These are phyloP conservation scores for Cenchrus purpureus DNA, from an alignment of 176 grass and related monocot species.

Conservation along the genomic window DNA sequence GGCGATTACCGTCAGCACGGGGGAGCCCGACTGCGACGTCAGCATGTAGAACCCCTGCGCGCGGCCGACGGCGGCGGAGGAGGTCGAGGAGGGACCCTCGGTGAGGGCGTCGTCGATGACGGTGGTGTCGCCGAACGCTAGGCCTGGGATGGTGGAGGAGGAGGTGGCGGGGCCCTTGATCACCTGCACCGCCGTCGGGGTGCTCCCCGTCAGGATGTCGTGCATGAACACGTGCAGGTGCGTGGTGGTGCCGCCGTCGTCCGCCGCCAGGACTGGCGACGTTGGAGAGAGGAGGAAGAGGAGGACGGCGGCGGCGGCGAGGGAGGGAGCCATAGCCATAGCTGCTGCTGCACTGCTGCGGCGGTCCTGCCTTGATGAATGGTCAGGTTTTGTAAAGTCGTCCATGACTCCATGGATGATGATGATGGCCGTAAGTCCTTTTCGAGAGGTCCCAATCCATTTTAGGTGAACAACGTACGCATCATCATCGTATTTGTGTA, in stretches of 20 bases:
- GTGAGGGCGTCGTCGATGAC: conserved; percentile 54
- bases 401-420: no score
- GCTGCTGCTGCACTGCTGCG: no score
- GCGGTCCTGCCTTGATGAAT: no score
- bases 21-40: not conserved
- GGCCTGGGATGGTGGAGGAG: not conserved
- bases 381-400: no score
- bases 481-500: no score
- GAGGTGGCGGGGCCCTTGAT: not conserved
- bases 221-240: conserved; percentile 62
- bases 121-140: conserved; percentile 37
- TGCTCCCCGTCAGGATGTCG: conserved; percentile 36
- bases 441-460: no score
- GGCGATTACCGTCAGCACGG: conserved; percentile 25
- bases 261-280: not conserved
- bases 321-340: no score
- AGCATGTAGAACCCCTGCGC: conserved; percentile 48
- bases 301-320: no score
- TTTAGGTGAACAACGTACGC: no score
- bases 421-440: no score
- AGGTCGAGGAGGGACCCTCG: not conserved
- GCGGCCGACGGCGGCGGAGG: conserved; percentile 31
- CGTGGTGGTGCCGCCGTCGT: conserved; percentile 12
- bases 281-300: no score
- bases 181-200: conserved; percentile 45